These are phyloP conservation scores for Galerina sulciceps DNA, from an alignment of 768 basidiomycete species.

Conservation along the genomic window DNA sequence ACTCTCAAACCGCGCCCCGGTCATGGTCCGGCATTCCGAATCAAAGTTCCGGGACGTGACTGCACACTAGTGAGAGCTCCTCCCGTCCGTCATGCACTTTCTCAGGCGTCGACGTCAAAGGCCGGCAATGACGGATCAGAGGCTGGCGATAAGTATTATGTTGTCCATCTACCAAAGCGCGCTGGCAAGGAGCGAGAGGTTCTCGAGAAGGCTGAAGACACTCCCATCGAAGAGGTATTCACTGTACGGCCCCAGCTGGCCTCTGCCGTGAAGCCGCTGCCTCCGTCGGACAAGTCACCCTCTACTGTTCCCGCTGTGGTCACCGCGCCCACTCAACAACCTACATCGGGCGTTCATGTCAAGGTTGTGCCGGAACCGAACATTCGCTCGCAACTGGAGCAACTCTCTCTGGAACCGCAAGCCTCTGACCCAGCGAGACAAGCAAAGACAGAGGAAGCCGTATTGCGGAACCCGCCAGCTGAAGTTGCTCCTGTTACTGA, in stretches of 20 bases:
- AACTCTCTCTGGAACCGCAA: conserved; percentile 38
- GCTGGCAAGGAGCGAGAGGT: conserved; percentile 39
- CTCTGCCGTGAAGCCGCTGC: conserved; percentile 35
- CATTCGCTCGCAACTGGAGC: conserved; percentile 43
- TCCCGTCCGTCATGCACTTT: conserved; percentile 21
- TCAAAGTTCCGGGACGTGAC: conserved; percentile 62
- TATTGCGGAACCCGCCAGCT: conserved; percentile 40
- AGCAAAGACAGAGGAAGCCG: conserved; percentile 52
- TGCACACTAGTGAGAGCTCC: conserved; percentile 46
- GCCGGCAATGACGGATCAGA: conserved; percentile 33
- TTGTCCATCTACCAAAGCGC: conserved; percentile 59
- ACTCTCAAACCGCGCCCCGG: conserved; percentile 62
- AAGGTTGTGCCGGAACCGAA: conserved; percentile 31
- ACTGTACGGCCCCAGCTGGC: conserved; percentile 57
- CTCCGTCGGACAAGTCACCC: conserved; percentile 23
- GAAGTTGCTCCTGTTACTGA: conserved; percentile 26
- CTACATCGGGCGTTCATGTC: conserved; percentile 1
- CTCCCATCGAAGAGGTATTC: conserved; percentile 58
- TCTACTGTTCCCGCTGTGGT: conserved; percentile 13
- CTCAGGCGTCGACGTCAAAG: conserved; percentile 20
- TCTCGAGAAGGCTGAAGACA: conserved; percentile 33
- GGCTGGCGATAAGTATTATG: conserved; percentile 46
- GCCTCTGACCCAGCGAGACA: conserved; percentile 38
- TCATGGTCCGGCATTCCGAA: conserved; percentile 56
- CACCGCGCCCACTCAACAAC: neutral